A percentile compares a stretch with the other conserved stretches of the same genome.
Conservation (phyloP, 805 yeast species). For the Yamadazyma insecticola region DNA sequence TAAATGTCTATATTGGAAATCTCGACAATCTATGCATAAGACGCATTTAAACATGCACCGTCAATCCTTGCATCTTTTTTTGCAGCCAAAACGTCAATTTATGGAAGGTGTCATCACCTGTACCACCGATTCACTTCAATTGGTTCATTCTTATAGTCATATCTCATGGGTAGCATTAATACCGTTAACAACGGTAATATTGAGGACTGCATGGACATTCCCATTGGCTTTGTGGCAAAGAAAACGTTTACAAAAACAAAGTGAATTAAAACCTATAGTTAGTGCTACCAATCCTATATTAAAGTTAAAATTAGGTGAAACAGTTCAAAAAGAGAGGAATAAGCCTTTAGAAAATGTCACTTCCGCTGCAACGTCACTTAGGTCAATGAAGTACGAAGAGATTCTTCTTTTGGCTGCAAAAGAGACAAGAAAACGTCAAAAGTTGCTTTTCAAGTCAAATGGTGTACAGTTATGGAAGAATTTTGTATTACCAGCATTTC, state of each 20-base stretch:
- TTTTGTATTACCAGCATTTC: constrained; percentile 68
- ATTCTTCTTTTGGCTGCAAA: constrained; percentile 68
- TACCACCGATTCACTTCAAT: constrained; percentile 37
- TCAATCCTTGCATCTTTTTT: no score
- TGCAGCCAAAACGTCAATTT: no score
- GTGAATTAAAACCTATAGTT: constrained; percentile 63
- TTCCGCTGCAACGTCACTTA: constrained; percentile 23
- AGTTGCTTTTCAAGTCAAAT: constrained; percentile 58
- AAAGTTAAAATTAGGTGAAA: constrained; percentile 49
- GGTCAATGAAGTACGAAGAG: constrained; percentile 67
- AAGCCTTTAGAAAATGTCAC: constrained; percentile 14
- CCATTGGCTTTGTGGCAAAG: constrained; percentile 79
- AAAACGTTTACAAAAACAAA: constrained; percentile 63
- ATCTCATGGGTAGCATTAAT: constrained; percentile 82
- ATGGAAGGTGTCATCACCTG: no score
- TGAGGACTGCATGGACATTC: constrained; percentile 64
- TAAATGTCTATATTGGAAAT: no score
- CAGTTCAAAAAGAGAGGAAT: constrained; percentile 34
- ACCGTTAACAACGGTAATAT: constrained; percentile 63
- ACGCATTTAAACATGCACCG: no score
- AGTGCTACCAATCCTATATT: constrained; percentile 74
- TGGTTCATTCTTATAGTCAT: constrained; percentile 51
- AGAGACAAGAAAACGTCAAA: constrained; percentile 74
- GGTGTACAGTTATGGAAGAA: constrained; percentile 80
- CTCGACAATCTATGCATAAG: no score